Conservation (phyloP, 1,139 yeast genomes). For the Blastobotrys petasosporus region DNA sequence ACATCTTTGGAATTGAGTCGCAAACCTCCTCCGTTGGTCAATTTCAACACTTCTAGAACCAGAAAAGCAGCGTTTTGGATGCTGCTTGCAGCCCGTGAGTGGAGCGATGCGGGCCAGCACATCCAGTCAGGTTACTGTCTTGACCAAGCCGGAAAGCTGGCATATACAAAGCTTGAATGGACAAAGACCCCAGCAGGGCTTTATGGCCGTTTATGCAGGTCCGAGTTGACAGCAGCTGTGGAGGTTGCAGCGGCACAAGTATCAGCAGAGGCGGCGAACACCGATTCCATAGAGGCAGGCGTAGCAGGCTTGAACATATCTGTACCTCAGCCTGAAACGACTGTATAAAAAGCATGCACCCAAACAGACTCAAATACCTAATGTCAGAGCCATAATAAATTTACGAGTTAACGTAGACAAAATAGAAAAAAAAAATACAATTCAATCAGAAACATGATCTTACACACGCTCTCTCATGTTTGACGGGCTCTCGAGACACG, state of each 20-base stretch:
- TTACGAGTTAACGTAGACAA: not conserved
- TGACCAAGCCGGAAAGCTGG: conserved; percentile 21
- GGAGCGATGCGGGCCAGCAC: conserved; percentile 40
- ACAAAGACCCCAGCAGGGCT: conserved; percentile 22
- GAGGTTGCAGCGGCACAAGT: not conserved
- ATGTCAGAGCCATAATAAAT: too few species aligned
- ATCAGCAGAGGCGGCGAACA: not conserved
- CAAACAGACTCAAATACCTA: too few species aligned
- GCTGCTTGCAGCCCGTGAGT: conserved; percentile 67
- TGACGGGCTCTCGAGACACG: too few species aligned
- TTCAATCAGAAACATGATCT: not conserved
- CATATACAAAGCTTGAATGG: conserved; percentile 28
- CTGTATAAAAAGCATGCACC: not conserved
- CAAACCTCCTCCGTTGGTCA: not conserved
- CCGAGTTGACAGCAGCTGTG: not conserved
- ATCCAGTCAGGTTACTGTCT: conserved; percentile 25
- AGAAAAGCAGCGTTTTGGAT: conserved; percentile 80
- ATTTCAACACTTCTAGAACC: conserved; percentile 32
- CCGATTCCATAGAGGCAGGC: too few species aligned
- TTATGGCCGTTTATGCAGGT: conserved; percentile 16
- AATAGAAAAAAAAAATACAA: not conserved
- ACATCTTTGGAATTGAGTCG: not conserved
- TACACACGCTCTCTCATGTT: too few species aligned
- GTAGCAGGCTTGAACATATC: too few species aligned
- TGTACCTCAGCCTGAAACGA: too few species aligned